Evolutionary conservation across 495 filamentous ascomycete species (phyloP), one percentile per base, ranked within the genome.

Genomic region (Trichoderma parareesei): DNA sequence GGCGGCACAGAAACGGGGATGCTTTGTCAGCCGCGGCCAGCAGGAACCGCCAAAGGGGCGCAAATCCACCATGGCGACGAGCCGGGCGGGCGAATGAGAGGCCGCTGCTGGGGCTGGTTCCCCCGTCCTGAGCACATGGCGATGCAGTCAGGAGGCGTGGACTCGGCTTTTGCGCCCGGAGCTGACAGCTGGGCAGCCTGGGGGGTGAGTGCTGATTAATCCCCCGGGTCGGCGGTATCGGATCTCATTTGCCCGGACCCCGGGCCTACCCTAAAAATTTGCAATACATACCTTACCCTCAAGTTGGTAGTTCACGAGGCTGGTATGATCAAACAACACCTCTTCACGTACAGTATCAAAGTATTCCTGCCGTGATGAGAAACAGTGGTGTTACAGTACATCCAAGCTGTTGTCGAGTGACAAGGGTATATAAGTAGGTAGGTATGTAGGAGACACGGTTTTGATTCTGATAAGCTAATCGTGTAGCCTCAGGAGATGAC

Each of bases 11-110:
- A 49, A 49, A n/a, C 18, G 4, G 16, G n/a, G 46, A 49, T 33
- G 53, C 53, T 57, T 57, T 57, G 53, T 57, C 53, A 57, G 53
- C 53, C 18, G 20, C 14, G 9, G 48, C 53, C 53, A 57, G 53
- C 27, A 57, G 53, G 53, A 11, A 57, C 53, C 53, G 53, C 53
- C 33, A 57, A 35, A 57, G 18, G 46, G 46, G 16, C 46, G 46
- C 46, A 18, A 49, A 18, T 41, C 40, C 11, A 8, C 53, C 11
- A 5, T 11, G 20, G 53, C 53, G 9, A 35, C 53, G 7, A 37
- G 27, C 27, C 27, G 10, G 53, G 53, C 2, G 35, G 53, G 18
- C 53, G 53, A 57, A 57, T 57, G 16, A 37, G 53, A 38, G 3
- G 9, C 33, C 27, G 16, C 53, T 27, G 27, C 27, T 27, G 27